These are phyloP conservation scores for Exophiala bonariae DNA, from an alignment of 2,329 filamentous ascomycete species.

Conservation along the genomic window DNA sequence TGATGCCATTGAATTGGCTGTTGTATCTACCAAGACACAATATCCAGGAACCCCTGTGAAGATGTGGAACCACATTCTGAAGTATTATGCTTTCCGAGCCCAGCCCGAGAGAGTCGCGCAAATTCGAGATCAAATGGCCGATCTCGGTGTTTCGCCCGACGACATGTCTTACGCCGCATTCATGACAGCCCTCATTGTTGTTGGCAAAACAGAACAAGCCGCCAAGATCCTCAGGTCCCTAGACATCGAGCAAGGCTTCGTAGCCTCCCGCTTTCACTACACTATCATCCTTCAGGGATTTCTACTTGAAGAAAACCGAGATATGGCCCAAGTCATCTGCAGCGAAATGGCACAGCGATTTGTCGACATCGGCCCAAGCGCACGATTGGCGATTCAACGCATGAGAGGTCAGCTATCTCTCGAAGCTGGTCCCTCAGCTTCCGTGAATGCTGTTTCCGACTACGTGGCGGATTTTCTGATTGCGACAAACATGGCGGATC, in stretches of 20 bases:
- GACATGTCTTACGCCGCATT: conserved; percentile 61
- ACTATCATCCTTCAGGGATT: conserved; percentile 49
- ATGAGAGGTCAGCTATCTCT: conserved; percentile 32
- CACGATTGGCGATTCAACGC: conserved; percentile 38
- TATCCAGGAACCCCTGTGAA: conserved; percentile 56
- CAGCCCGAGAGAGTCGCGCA: conserved; percentile 56
- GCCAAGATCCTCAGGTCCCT: conserved; percentile 49
- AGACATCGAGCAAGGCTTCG: conserved; percentile 38
- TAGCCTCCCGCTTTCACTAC: conserved; percentile 46
- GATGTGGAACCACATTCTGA: conserved; percentile 78
- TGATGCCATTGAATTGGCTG: conserved; percentile 61
- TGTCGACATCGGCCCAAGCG: conserved; percentile 33
- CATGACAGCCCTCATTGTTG: conserved; percentile 57
- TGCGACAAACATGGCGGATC: conserved; percentile 40
- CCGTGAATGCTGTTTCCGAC: conserved; percentile 29
- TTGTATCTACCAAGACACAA: conserved; percentile 54
- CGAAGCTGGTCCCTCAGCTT: conserved; percentile 1
- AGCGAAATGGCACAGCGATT: conserved; percentile 41
- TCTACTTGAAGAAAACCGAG: conserved; percentile 48
- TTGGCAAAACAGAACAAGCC: conserved; percentile 56
- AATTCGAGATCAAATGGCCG: conserved; percentile 57
- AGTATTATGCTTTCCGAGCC: conserved; percentile 65
- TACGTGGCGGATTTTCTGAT: conserved; percentile 40
- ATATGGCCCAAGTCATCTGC: conserved; percentile 54
- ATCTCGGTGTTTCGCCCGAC: conserved; percentile 52